Conservation (phyloP, 2,329 filamentous ascomycete species). For the Mycosphaerella sp. region DNA sequence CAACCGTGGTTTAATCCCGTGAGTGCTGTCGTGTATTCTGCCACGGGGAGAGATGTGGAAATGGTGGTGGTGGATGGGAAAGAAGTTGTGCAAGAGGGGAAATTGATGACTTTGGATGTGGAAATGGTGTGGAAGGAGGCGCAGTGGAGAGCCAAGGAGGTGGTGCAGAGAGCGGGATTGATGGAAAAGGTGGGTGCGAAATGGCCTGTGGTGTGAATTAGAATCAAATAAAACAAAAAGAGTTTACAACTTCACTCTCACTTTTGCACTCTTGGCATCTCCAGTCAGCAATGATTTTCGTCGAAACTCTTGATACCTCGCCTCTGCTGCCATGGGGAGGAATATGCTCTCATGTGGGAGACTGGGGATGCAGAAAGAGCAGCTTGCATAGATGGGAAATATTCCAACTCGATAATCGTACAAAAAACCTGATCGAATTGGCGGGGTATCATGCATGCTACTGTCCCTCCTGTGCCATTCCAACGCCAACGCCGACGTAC, state of each 20-base stretch:
- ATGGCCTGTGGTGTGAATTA: background rate
- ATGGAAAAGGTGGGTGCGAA: background rate
- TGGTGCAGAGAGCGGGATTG: background rate
- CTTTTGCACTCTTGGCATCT: no score
- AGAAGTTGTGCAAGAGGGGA: conserved; percentile 5
- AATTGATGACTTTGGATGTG: background rate
- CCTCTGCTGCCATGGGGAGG: no score
- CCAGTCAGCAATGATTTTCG: no score
- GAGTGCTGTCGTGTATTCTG: conserved; percentile 42
- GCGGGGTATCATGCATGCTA: background rate
- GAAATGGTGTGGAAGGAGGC: background rate
- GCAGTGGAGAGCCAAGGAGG: background rate
- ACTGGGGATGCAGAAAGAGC: no score
- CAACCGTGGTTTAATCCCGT: conserved; percentile 30
- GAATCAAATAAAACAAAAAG: no score
- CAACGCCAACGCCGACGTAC: background rate
- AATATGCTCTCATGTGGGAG: no score
- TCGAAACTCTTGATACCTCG: no score
- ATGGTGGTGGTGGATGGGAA: conserved; percentile 41
- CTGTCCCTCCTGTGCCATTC: background rate
- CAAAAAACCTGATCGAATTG: background rate
- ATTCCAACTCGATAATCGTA: background rate
- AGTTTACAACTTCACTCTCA: no score
- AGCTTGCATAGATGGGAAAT: no score
- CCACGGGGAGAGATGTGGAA: conserved; percentile 41